Percentiles rank a stretch among this genome's conserved stretches.
phyloP scores from a whole-genome alignment of 2,329 filamentous ascomycete species.

The Cercospora berteroae region DNA sequence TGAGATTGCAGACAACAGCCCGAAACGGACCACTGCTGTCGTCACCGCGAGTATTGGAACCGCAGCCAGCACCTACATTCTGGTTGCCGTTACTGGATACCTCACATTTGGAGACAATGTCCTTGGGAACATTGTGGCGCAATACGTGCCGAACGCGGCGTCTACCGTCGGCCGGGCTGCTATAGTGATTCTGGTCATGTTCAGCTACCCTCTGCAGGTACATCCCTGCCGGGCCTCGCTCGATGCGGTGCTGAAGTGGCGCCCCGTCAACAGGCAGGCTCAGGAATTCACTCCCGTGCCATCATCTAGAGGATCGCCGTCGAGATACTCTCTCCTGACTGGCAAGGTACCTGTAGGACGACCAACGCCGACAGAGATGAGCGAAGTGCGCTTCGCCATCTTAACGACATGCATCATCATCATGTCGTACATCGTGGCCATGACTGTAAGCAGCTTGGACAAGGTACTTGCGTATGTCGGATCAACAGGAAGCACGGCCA shows the following conservation, averaged over 20 bases:
- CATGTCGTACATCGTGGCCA: constrained; percentile 79
- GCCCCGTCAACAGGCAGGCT: constrained; percentile 50
- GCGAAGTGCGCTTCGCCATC: constrained; percentile 81
- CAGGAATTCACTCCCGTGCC: constrained; percentile 32
- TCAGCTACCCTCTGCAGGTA: constrained; percentile 92
- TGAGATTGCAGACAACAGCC: constrained; percentile 83
- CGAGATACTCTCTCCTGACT: constrained; percentile 31
- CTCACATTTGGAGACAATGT: constrained; percentile 90
- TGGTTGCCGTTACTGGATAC: constrained; percentile 94
- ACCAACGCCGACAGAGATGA: constrained; percentile 58
- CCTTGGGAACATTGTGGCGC: constrained; percentile 86
- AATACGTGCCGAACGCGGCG: constrained; percentile 76
- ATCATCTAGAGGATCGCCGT: constrained; percentile 31
- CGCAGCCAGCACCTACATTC: constrained; percentile 80
- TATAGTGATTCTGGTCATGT: constrained; percentile 93
- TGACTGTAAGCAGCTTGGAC: constrained; percentile 86
- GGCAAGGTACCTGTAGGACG: constrained; percentile 28
- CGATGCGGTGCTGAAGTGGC: constrained; percentile 92
- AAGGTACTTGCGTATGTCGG: constrained; percentile 93
- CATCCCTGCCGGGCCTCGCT: constrained; percentile 95
- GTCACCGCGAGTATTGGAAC: constrained; percentile 81
- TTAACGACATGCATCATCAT: constrained; percentile 85
- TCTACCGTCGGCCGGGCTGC: constrained; percentile 92
- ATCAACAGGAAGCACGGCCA: constrained; percentile 88
- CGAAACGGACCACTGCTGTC: constrained; percentile 73